Conservation (phyloP, 2,329 filamentous ascomycete genomes). For the Purpureocillium lavendulum region DNA sequence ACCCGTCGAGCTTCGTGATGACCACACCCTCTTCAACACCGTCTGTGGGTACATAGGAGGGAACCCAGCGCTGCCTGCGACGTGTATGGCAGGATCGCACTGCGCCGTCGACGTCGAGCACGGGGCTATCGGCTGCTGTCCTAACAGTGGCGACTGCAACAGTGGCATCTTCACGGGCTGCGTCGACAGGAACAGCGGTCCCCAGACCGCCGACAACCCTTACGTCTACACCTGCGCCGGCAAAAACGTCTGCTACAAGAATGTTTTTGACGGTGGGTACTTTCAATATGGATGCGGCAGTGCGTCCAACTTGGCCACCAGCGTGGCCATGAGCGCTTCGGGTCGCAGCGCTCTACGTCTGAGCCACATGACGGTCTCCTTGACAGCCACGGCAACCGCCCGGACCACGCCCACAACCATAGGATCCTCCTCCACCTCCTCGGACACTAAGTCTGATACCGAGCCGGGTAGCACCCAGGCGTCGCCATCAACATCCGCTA, state of each 20-base stretch:
- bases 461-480: background rate
- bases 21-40: slow-evolving; percentile 37
- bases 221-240: slow-evolving; percentile 49
- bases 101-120: slow-evolving; percentile 44
- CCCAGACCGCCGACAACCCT: slow-evolving; percentile 43
- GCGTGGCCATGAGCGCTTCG: slow-evolving; percentile 36
- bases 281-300: slow-evolving; percentile 49
- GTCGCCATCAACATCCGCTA: slow-evolving; percentile 9
- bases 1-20: slow-evolving; percentile 19
- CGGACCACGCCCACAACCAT: slow-evolving; percentile 34
- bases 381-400: slow-evolving; percentile 29
- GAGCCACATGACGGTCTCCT: slow-evolving; percentile 28
- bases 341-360: slow-evolving; percentile 27
- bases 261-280: slow-evolving; percentile 45
- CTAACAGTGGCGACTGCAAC: slow-evolving; percentile 40
- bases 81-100: slow-evolving; percentile 48
- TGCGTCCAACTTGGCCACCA: slow-evolving; percentile 37
- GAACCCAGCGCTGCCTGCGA: slow-evolving; percentile 42
- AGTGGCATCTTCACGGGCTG: slow-evolving; percentile 50
- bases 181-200: slow-evolving; percentile 41
- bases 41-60: slow-evolving; percentile 51
- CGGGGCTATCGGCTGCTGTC: slow-evolving; percentile 48
- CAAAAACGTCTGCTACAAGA: slow-evolving; percentile 44
- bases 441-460: background rate
- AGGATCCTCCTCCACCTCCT: slow-evolving; percentile 16